Conservation (phyloP, 371 early-diverging fungal species). For the Mucor racemosus region DNA sequence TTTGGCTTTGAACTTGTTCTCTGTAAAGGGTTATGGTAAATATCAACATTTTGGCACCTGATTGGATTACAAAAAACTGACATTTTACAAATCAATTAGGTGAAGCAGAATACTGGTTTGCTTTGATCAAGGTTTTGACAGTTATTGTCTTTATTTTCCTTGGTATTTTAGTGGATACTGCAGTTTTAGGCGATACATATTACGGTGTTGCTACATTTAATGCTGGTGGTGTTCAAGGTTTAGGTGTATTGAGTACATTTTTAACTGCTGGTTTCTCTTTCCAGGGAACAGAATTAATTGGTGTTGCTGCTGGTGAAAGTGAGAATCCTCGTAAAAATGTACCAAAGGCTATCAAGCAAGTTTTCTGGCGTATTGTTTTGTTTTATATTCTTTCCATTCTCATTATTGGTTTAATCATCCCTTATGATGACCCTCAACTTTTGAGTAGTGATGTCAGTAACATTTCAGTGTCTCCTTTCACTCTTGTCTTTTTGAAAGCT, state of each 20-base stretch:
- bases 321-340: too few species aligned
- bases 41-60: neutral
- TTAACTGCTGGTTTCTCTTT: too few species aligned
- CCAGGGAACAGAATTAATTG: too few species aligned
- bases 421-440: constrained; percentile 60
- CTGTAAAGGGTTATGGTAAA: constrained; percentile 61
- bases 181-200: constrained; percentile 49
- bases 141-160: constrained; percentile 74
- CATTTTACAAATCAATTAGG: constrained; percentile 11
- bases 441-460: constrained; percentile 49
- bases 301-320: too few species aligned
- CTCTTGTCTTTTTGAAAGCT: constrained; percentile 65
- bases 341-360: constrained; percentile 52
- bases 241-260: too few species aligned
- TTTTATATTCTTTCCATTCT: constrained; percentile 70
- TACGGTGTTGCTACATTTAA: too few species aligned
- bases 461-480: constrained; percentile 70
- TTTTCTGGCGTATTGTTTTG: constrained; percentile 60
- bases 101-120: constrained; percentile 73
- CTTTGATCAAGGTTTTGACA: constrained; percentile 65
- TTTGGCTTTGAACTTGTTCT: constrained; percentile 54
- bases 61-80: neutral
- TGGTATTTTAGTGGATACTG: constrained; percentile 61
- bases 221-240: too few species aligned
- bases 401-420: constrained; percentile 71